These are phyloP conservation scores for Coemansia sp. DNA, from an alignment of 192 early-diverging fungal genomes.

Conservation along the genomic window DNA sequence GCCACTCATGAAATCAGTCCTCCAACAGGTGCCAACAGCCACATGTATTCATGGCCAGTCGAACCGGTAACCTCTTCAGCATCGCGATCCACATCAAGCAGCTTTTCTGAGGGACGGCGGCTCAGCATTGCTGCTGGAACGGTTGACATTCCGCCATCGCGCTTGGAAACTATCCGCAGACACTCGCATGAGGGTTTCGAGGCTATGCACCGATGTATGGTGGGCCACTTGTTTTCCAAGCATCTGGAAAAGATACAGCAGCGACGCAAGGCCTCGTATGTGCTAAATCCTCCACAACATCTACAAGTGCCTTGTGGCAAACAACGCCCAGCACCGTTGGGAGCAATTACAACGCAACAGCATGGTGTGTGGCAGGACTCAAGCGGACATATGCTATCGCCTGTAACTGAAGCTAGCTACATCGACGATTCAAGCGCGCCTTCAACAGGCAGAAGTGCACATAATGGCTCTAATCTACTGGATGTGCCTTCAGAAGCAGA, in stretches of 20 bases:
- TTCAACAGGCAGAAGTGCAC: slow-evolving; percentile 1
- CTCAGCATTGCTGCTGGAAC: slow-evolving; percentile 53
- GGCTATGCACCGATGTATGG: slow-evolving; percentile 46
- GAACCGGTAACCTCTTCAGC: slow-evolving; percentile 13
- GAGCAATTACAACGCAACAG: not conserved
- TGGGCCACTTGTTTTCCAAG: slow-evolving; percentile 48
- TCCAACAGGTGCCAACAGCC: slow-evolving; percentile 40
- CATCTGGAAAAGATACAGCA: slow-evolving; percentile 50
- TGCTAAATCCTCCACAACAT: slow-evolving; percentile 15
- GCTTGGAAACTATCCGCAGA: slow-evolving; percentile 45
- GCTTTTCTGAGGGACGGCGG: slow-evolving; percentile 35
- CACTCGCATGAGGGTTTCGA: slow-evolving; percentile 51
- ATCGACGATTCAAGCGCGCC: slow-evolving; percentile 3
- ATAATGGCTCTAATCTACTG: not conserved
- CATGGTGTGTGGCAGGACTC: not conserved
- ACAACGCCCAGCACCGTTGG: slow-evolving; percentile 4
- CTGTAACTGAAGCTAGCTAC: slow-evolving; percentile 3
- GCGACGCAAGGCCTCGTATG: slow-evolving; percentile 45
- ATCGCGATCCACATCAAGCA: slow-evolving; percentile 20
- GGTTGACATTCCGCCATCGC: slow-evolving; percentile 47
- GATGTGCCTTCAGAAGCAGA: not conserved
- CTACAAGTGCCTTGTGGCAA: slow-evolving; percentile 3
- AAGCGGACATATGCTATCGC: slow-evolving; percentile 1
- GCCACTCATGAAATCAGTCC: slow-evolving; percentile 37
- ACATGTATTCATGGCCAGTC: slow-evolving; percentile 46